These are phyloP conservation scores for Pleurotus pulmonarius DNA, from an alignment of 768 basidiomycete species.

Conservation along the genomic window DNA sequence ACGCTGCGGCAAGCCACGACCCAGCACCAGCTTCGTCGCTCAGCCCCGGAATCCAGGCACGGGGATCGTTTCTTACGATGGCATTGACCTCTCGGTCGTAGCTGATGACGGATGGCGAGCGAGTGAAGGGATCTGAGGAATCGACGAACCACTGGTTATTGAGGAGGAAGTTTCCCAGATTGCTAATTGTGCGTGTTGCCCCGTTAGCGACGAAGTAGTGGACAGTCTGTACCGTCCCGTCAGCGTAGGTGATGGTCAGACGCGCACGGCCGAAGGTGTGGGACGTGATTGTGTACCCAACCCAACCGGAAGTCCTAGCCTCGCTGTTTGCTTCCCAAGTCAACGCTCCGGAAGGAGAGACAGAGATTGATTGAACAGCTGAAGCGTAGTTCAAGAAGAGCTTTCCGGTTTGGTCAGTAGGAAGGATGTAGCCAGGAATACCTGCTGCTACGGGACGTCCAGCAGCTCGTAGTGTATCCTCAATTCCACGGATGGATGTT, in stretches of 20 bases:
- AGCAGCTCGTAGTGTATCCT: conserved; percentile 36
- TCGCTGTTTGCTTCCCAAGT: conserved; percentile 42
- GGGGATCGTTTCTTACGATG: conserved; percentile 43
- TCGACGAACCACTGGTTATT: conserved; percentile 52
- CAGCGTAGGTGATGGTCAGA: conserved; percentile 44
- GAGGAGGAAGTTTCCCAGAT: conserved; percentile 52
- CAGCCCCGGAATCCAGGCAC: conserved; percentile 58
- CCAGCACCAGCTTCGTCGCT: conserved; percentile 61
- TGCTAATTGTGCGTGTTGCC: conserved; percentile 39
- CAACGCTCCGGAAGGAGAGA: conserved; percentile 43
- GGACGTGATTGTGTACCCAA: conserved; percentile 43
- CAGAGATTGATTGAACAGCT: conserved; percentile 35
- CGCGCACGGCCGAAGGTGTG: conserved; percentile 46
- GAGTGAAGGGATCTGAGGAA: conserved; percentile 44
- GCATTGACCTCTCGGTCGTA: conserved; percentile 51
- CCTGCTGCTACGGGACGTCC: conserved; percentile 46
- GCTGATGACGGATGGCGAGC: conserved; percentile 51
- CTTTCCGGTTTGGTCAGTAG: conserved; percentile 44
- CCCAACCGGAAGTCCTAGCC: conserved; percentile 35
- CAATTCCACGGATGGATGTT: conserved; percentile 46
- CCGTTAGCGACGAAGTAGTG: conserved; percentile 49
- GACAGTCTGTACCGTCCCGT: conserved; percentile 49
- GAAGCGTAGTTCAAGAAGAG: conserved; percentile 46
- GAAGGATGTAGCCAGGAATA: conserved; percentile 51
- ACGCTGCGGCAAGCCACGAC: conserved; percentile 51